A percentile compares a stretch with the other conserved stretches of the same genome.
Conservation (phyloP, 179 eudicot genomes). For the Spergularia azorica region DNA sequence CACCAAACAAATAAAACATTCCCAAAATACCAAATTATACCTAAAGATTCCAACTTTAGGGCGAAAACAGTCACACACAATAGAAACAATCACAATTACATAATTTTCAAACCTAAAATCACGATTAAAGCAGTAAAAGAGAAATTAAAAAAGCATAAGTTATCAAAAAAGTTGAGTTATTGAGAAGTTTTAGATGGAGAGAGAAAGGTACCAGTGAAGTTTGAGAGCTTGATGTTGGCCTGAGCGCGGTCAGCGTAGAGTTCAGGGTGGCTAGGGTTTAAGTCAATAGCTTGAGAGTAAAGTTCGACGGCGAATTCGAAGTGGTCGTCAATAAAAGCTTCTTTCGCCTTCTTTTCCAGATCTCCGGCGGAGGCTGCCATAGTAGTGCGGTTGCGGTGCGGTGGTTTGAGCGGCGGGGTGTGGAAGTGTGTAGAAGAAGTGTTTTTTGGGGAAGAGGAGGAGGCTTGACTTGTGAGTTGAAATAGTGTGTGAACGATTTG, state of each 20-base stretch:
- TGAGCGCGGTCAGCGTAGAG: conserved; percentile 93
- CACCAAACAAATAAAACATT: background rate
- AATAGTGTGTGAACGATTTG: background rate
- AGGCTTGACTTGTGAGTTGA: background rate
- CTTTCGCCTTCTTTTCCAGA: conserved; percentile 68
- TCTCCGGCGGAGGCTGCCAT: conserved; percentile 50
- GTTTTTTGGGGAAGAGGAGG: background rate
- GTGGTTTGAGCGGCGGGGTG: conserved; percentile 19
- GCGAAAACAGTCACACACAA: background rate
- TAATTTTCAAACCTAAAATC: background rate
- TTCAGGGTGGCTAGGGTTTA: conserved; percentile 59
- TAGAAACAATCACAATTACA: background rate
- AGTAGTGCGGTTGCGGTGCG: background rate
- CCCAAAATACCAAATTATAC: background rate
- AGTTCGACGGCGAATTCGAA: conserved; percentile 85
- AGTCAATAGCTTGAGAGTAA: conserved; percentile 67
- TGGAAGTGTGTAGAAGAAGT: background rate
- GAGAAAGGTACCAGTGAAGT: conserved; percentile 63
- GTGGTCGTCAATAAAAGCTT: conserved; percentile 95
- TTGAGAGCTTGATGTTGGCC: conserved; percentile 78
- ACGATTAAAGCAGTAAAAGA: background rate
- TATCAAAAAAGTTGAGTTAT: no score
- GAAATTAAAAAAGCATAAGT: background rate
- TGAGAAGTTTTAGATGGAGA: background rate
- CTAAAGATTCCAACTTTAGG: background rate